Percentiles rank a stretch among this genome's conserved stretches.
phyloP scores from a whole-genome alignment of 1,284 basidiomycete genomes.

The Tilletia setariae region DNA sequence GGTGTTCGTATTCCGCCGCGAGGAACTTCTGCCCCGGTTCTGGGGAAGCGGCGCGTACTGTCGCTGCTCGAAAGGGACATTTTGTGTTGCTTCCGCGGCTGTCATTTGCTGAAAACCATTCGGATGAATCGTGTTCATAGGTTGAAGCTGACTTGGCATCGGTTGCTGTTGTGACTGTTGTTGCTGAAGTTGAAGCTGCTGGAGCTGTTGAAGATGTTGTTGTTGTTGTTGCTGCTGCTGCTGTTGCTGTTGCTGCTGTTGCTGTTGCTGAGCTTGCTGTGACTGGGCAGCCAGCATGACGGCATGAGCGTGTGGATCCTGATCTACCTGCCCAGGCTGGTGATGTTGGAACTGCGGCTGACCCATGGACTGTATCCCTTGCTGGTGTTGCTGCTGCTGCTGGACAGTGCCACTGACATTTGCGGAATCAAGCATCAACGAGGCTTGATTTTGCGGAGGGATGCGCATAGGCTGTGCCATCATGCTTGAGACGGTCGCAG shows the following conservation, averaged over 20 bases:
- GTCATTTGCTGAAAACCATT: neutral
- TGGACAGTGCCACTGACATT: no score
- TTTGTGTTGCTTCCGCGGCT: neutral
- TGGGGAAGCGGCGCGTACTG: constrained; percentile 7
- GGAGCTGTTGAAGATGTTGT: neutral
- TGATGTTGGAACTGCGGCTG: no score
- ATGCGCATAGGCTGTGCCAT: no score
- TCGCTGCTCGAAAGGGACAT: neutral
- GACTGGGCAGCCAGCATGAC: neutral
- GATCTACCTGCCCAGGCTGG: no score
- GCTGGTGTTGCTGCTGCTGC: no score
- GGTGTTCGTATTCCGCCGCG: constrained; percentile 1
- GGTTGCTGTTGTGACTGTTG: neutral
- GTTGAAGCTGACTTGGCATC: no score
- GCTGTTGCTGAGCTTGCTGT: neutral
- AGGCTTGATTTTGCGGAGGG: no score
- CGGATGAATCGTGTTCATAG: no score
- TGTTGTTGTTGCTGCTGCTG: constrained; percentile 2
- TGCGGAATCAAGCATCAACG: no score
- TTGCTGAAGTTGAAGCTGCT: constrained; percentile 5
- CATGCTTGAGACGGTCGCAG: no score
- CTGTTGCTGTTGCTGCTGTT: neutral
- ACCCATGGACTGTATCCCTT: no score
- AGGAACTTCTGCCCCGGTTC: neutral
- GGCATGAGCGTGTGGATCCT: no score